Conservation (phyloP, 2,329 filamentous ascomycete species). For the Claviceps pusilla region DNA sequence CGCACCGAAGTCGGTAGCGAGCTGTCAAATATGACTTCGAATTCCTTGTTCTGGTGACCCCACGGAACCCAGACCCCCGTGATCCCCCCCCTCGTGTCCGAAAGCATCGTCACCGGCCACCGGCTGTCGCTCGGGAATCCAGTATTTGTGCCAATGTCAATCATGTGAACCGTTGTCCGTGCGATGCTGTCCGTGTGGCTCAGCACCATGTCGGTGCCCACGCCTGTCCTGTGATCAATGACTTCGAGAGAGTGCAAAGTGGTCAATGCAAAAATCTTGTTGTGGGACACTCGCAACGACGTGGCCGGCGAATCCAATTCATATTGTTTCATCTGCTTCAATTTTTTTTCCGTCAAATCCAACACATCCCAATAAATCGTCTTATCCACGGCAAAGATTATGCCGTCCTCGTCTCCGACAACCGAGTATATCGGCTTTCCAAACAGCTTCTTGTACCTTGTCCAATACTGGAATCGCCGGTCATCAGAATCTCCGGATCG, state of each 20-base stretch:
- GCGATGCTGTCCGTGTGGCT: conserved; percentile 32
- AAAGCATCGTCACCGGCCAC: conserved; percentile 31
- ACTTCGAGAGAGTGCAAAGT: conserved; percentile 39
- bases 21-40: conserved; percentile 39
- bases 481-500: conserved; percentile 7
- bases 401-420: conserved; percentile 35
- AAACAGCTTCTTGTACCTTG: conserved; percentile 32
- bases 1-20: conserved; percentile 41
- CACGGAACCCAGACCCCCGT: conserved; percentile 37
- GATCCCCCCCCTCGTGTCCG: conserved; percentile 31
- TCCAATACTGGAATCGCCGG: conserved; percentile 33
- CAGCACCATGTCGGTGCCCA: conserved; percentile 21
- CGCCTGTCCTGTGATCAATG: conserved; percentile 30
- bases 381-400: conserved; percentile 41
- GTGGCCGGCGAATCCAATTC: conserved; percentile 38
- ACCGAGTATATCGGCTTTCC: conserved; percentile 40
- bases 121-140: conserved; percentile 11
- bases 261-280: conserved; percentile 37
- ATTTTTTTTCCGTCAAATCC: conserved; percentile 33
- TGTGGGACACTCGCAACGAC: conserved; percentile 30
- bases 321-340: conserved; percentile 31
- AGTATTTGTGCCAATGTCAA: conserved; percentile 24
- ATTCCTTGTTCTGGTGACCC: conserved; percentile 23
- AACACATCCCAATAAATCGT: conserved; percentile 42
- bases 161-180: conserved; percentile 29